Conservation (phyloP, 2,329 filamentous ascomycete genomes). For the Meredithiella fracta region DNA sequence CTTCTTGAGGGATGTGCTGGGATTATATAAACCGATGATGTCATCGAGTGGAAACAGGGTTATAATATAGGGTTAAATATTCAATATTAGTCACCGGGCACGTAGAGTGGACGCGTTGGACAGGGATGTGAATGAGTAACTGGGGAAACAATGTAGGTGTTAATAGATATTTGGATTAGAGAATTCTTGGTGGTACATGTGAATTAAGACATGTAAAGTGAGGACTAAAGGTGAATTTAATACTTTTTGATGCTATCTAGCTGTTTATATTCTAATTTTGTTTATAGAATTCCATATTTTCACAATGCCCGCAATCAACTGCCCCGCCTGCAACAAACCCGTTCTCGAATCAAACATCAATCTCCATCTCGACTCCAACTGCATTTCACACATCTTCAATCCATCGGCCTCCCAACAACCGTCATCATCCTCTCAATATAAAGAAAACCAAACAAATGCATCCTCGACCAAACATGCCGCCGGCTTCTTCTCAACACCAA, state of each 20-base stretch:
- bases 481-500: constrained; percentile 45
- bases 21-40: neutral
- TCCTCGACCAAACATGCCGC: constrained; percentile 23
- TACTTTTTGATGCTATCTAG: no score
- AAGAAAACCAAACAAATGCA: constrained; percentile 15
- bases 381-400: constrained; percentile 46
- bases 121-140: neutral
- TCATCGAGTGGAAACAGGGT: neutral
- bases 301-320: constrained; percentile 38
- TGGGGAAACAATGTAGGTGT: neutral
- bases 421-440: neutral
- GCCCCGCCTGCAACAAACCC: constrained; percentile 62
- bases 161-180: no score
- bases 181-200: no score
- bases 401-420: constrained; percentile 14
- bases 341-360: constrained; percentile 69
- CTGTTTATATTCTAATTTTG: no score
- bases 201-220: no score
- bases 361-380: constrained; percentile 74
- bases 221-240: no score
- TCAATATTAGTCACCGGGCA: neutral
- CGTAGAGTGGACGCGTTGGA: neutral
- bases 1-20: no score
- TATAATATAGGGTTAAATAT: neutral
- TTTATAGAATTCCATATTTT: no score